Evolutionary conservation across 2,329 filamentous ascomycete species (phyloP).

Genomic region (Fusarium clavum): DNA sequence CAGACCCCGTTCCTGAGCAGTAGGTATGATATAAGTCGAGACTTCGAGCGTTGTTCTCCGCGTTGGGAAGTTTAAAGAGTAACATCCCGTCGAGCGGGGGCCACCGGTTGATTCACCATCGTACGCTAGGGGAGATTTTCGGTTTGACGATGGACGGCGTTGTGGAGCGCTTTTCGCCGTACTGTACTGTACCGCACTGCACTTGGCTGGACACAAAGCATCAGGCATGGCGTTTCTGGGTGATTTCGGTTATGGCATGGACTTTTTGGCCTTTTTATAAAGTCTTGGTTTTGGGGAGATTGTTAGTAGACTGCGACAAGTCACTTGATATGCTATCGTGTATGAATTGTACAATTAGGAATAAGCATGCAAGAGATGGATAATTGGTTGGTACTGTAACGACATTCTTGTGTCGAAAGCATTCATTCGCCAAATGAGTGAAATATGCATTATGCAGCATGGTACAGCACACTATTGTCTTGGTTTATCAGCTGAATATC

Average conservation of each 20-base stretch:
- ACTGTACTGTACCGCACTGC: conserved; percentile 2
- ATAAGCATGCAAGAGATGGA: conserved; percentile 16
- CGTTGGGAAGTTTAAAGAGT: conserved; percentile 7
- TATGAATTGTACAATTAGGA: conserved; percentile 15
- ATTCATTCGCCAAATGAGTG: conserved; percentile 10
- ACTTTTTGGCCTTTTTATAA: neutral
- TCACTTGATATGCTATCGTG: conserved; percentile 6
- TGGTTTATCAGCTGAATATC: neutral
- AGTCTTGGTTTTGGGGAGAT: conserved; percentile 16
- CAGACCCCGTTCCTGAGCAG: conserved; percentile 43
- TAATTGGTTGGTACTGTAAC: neutral
- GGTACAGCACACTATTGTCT: neutral
- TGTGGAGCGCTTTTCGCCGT: conserved; percentile 34
- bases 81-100: conserved; percentile 13
- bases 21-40: conserved; percentile 7
- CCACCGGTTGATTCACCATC: conserved; percentile 10
- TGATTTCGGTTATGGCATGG: conserved; percentile 8
- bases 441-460: neutral
- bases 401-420: neutral
- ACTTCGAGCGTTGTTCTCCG: neutral
- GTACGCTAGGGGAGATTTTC: conserved; percentile 16
- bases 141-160: conserved; percentile 37
- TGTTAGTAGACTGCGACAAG: conserved; percentile 22
- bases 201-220: conserved; percentile 38
- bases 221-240: conserved; percentile 37